Conservation (phyloP, 2,329 filamentous ascomycete genomes). For the Monilinia fructigena region DNA sequence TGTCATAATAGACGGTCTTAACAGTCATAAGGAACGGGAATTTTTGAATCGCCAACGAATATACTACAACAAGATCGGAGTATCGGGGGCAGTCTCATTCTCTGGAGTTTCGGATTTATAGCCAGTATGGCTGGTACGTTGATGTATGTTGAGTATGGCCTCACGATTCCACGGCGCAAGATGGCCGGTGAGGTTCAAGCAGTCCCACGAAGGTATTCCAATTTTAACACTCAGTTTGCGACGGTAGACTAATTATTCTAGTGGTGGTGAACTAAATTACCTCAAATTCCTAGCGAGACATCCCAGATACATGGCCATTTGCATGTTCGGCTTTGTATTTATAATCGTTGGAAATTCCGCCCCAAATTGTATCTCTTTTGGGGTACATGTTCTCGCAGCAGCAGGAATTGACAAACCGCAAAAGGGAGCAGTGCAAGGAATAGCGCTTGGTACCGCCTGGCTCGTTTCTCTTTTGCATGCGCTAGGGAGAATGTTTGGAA, state of each 20-base stretch:
- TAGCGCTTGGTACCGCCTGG: slow-evolving; percentile 48
- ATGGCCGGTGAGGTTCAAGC: slow-evolving; percentile 44
- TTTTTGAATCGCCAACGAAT: slow-evolving; percentile 53
- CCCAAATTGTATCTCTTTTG: slow-evolving; percentile 52
- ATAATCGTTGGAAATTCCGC: slow-evolving; percentile 50
- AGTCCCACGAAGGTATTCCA: slow-evolving; percentile 43
- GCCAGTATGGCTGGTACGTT: slow-evolving; percentile 28
- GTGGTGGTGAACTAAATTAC: slow-evolving; percentile 51
- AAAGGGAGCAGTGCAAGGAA: slow-evolving; percentile 44
- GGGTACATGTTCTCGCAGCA: slow-evolving; percentile 47
- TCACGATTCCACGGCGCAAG: slow-evolving; percentile 48
- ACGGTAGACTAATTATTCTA: neutral
- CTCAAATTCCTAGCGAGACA: neutral
- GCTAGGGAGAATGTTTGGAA: slow-evolving; percentile 49
- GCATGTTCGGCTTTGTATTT: slow-evolving; percentile 43
- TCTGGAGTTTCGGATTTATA: slow-evolving; percentile 53
- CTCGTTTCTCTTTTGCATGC: slow-evolving; percentile 50
- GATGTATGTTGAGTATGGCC: slow-evolving; percentile 48
- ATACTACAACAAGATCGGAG: slow-evolving; percentile 46
- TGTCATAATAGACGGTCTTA: neutral
- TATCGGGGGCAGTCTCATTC: slow-evolving; percentile 53
- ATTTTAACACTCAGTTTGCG: neutral
- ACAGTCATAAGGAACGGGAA: slow-evolving; percentile 30
- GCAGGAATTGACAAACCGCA: slow-evolving; percentile 36
- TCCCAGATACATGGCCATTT: slow-evolving; percentile 33